These are phyloP conservation scores for Sanguinoderma infundibulare DNA, from an alignment of 1,284 basidiomycete species.

Conservation along the genomic window DNA sequence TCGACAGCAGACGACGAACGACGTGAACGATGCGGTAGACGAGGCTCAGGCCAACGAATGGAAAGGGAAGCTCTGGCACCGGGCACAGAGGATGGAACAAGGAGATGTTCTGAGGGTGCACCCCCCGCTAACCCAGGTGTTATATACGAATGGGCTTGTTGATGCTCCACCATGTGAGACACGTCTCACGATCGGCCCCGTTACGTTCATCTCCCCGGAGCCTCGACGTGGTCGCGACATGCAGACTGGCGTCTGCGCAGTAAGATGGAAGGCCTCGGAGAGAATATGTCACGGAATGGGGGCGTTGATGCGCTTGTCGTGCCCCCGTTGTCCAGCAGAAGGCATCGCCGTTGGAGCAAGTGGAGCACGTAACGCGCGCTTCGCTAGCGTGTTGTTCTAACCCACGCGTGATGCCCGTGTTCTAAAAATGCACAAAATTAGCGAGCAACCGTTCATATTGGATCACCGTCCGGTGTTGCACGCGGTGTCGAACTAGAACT, in stretches of 20 bases:
- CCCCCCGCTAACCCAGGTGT: background rate
- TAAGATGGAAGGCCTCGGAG: background rate
- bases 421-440: background rate
- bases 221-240: background rate
- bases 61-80: slow-evolving; percentile 16
- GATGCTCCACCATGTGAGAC: background rate
- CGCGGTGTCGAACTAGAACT: background rate
- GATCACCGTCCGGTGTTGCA: background rate
- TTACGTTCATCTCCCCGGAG: background rate
- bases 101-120: slow-evolving; percentile 5
- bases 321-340: slow-evolving; percentile 22
- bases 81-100: slow-evolving; percentile 14
- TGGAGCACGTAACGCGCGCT: slow-evolving; percentile 15
- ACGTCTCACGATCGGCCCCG: background rate
- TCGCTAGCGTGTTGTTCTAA: background rate
- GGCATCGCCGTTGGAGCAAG: slow-evolving; percentile 25
- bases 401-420: background rate
- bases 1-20: slow-evolving; percentile 15
- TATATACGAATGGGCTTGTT: background rate
- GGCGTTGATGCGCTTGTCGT: slow-evolving; percentile 3
- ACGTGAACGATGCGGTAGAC: slow-evolving; percentile 1
- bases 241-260: background rate
- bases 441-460: background rate
- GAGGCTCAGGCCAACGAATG: background rate
- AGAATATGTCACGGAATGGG: too few species aligned